A percentile compares a stretch with the other conserved stretches of the same genome.
Evolutionary conservation across 768 basidiomycete genomes (phyloP).

Genomic region (Mycena amicta): DNA sequence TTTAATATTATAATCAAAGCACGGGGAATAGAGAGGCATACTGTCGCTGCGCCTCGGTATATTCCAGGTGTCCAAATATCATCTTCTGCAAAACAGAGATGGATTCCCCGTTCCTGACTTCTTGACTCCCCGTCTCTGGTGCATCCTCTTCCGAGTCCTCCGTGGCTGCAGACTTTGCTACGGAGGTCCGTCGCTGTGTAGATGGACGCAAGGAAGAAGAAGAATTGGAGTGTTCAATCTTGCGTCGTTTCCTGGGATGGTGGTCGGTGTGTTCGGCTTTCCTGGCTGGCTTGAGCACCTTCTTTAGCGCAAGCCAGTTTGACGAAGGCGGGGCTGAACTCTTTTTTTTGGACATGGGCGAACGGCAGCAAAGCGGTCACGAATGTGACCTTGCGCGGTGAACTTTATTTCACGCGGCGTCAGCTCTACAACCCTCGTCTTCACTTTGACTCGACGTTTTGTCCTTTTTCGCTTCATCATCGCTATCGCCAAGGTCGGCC

Average conservation of each 20-base stretch:
- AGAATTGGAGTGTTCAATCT: conserved; percentile 26
- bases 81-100: conserved; percentile 49
- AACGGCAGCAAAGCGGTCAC: neutral
- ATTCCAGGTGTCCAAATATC: conserved; percentile 50
- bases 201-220: conserved; percentile 19
- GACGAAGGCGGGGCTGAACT: conserved; percentile 36
- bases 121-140: conserved; percentile 19
- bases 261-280: conserved; percentile 14
- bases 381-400: neutral
- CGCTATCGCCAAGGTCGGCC: neutral
- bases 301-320: conserved; percentile 62
- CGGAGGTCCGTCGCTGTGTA: conserved; percentile 6
- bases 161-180: neutral
- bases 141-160: neutral
- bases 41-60: conserved; percentile 44
- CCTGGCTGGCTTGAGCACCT: conserved; percentile 36
- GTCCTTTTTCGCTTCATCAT: neutral
- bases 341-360: neutral
- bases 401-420: neutral
- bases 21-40: no score
- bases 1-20: no score
- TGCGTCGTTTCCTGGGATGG: conserved; percentile 31
- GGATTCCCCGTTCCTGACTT: conserved; percentile 52
- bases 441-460: neutral
- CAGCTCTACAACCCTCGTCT: neutral